phyloP scores from a whole-genome alignment of 805 yeast genomes.

The Starmerella etchellsii region DNA sequence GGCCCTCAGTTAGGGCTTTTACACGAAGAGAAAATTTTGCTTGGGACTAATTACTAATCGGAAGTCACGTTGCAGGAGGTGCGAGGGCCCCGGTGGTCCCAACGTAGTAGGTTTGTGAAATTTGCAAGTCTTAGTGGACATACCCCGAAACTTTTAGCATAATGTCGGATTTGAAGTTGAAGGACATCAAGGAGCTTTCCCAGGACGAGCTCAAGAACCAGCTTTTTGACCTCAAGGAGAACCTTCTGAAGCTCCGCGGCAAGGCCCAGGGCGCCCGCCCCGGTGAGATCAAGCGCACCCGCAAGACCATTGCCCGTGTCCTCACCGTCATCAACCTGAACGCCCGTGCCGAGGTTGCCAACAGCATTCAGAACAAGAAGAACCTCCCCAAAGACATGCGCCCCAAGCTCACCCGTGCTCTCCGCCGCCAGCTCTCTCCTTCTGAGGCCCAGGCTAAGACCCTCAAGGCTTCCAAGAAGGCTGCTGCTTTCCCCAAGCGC shows the following conservation, averaged over 20 bases:
- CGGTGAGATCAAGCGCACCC: conserved; percentile 92
- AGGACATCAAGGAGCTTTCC: conserved; percentile 92
- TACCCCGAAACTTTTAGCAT: conserved; percentile 2
- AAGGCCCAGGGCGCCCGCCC: conserved; percentile 52
- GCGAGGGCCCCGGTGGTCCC: neutral
- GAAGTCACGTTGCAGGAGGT: neutral
- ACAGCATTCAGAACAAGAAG: conserved; percentile 74
- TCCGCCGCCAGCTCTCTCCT: conserved; percentile 91
- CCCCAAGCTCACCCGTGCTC: conserved; percentile 99
- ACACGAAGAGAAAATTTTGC: neutral
- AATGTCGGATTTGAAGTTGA: conserved; percentile 51
- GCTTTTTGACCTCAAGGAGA: conserved; percentile 92
- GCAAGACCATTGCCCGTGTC: conserved; percentile 97
- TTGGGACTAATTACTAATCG: neutral
- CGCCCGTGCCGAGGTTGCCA: conserved; percentile 92
- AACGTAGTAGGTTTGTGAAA: conserved; percentile 1
- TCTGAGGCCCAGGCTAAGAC: conserved; percentile 72
- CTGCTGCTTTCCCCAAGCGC: conserved; percentile 95
- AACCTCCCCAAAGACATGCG: conserved; percentile 97
- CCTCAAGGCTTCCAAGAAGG: conserved; percentile 81
- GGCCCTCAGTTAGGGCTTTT: too few relatives aligned
- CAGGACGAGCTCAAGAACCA: conserved; percentile 92
- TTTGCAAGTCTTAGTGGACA: neutral
- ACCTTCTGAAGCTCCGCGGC: conserved; percentile 89
- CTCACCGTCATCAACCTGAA: conserved; percentile 92